Evolutionary conservation across 192 early-diverging fungal genomes (phyloP).

Genomic region (Powellomyces hirtus): DNA sequence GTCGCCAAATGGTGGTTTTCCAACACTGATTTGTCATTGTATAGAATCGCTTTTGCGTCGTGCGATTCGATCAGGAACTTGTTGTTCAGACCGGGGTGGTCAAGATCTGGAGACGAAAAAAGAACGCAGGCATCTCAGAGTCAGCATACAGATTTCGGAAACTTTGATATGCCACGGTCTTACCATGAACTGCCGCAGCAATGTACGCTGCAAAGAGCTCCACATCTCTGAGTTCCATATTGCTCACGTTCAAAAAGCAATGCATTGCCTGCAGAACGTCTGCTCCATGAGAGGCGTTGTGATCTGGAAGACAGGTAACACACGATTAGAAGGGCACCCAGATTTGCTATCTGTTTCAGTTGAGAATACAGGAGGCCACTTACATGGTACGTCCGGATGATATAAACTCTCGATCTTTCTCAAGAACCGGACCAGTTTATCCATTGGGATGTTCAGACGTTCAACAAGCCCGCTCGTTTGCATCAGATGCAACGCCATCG

Average conservation of each 20-base stretch:
- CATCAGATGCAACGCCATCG: slow-evolving; percentile 41
- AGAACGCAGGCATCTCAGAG: slow-evolving; percentile 40
- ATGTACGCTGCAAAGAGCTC: slow-evolving; percentile 47
- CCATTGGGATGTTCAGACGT: slow-evolving; percentile 32
- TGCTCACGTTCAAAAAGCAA: slow-evolving; percentile 55
- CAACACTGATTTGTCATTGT: slow-evolving; percentile 91
- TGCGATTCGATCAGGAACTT: slow-evolving; percentile 79
- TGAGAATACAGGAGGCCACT: neutral
- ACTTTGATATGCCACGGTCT: neutral
- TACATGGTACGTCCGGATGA: slow-evolving; percentile 49
- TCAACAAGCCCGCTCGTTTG: slow-evolving; percentile 29
- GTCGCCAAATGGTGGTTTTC: slow-evolving; percentile 82
- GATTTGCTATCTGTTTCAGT: neutral
- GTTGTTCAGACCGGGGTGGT: slow-evolving; percentile 95
- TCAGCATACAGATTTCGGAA: neutral
- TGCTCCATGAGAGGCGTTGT: slow-evolving; percentile 93
- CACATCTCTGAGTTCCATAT: slow-evolving; percentile 14
- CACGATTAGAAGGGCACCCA: neutral
- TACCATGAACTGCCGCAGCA: slow-evolving; percentile 45
- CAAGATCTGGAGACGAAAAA: slow-evolving; percentile 23
- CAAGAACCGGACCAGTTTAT: slow-evolving; percentile 40
- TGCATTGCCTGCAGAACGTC: slow-evolving; percentile 91
- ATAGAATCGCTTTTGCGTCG: slow-evolving; percentile 82
- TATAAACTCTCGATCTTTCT: slow-evolving; percentile 40
- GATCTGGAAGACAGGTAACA: slow-evolving; percentile 42